Evolutionary conservation across 2,329 filamentous ascomycete species (phyloP).

Genomic region (Verticillium dahliae): DNA sequence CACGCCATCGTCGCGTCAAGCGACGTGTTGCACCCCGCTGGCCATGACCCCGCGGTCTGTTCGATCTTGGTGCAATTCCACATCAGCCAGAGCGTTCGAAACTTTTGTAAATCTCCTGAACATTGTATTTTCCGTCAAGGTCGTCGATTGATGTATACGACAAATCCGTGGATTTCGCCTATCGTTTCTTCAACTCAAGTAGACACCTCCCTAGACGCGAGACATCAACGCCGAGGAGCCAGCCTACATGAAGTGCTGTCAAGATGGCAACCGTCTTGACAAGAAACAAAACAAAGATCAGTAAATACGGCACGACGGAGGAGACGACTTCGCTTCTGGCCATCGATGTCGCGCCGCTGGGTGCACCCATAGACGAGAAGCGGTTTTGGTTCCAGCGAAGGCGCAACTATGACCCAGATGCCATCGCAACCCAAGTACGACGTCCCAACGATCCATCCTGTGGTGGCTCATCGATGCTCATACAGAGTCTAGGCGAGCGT

Average conservation of each 20-base stretch:
- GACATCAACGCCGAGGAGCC: not conserved
- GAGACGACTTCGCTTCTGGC: conserved; percentile 11
- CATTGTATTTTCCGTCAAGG: not conserved
- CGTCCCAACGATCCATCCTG: no score
- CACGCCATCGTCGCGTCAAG: not conserved
- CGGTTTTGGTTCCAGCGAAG: conserved; percentile 25
- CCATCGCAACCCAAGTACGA: conserved; percentile 24
- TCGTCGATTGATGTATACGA: not conserved
- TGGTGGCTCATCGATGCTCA: not conserved
- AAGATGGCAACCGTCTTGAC: conserved; percentile 12
- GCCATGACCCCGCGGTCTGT: not conserved
- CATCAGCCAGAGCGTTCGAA: not conserved
- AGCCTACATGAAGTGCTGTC: not conserved
- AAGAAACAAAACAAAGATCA: not conserved
- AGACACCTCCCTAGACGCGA: not conserved
- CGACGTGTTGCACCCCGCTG: not conserved
- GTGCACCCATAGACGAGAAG: conserved; percentile 16
- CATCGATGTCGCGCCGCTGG: conserved; percentile 16
- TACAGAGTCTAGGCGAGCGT: conserved; percentile 19
- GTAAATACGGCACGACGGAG: not conserved
- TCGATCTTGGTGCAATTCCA: not conserved
- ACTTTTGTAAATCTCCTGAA: not conserved
- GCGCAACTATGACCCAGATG: conserved; percentile 19
- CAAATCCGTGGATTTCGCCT: not conserved
- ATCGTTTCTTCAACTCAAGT: not conserved